These are phyloP conservation scores for Aquanectria penicillioides DNA, from an alignment of 2,329 filamentous ascomycete species.

Conservation along the genomic window DNA sequence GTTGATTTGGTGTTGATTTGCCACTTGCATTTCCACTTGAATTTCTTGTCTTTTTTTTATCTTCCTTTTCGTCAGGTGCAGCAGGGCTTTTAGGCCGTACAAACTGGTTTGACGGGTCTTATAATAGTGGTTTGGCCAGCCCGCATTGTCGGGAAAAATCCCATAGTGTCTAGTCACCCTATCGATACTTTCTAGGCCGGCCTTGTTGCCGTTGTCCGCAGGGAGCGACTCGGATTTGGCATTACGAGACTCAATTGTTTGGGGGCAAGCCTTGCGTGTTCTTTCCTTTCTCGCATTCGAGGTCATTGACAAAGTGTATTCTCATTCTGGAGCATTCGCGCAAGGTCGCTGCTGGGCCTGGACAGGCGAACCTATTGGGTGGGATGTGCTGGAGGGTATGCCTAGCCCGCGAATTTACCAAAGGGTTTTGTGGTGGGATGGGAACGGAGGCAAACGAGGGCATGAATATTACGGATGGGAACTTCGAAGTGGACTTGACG, in stretches of 20 bases:
- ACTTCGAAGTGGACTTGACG: slow-evolving; percentile 38
- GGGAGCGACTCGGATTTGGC: neutral
- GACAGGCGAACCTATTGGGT: slow-evolving; percentile 23
- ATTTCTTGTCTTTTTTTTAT: slow-evolving; percentile 34
- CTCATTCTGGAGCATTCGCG: slow-evolving; percentile 26
- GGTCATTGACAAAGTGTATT: slow-evolving; percentile 25
- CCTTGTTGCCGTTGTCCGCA: neutral
- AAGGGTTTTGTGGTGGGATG: slow-evolving; percentile 32
- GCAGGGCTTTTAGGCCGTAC: slow-evolving; percentile 28
- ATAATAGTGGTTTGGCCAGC: slow-evolving; percentile 33
- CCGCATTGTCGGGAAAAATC: slow-evolving; percentile 4
- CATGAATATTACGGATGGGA: slow-evolving; percentile 39
- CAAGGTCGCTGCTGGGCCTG: slow-evolving; percentile 23
- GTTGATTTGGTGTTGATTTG: slow-evolving; percentile 52
- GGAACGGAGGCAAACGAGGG: slow-evolving; percentile 38
- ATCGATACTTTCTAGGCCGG: slow-evolving; percentile 3
- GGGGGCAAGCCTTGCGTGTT: slow-evolving; percentile 12
- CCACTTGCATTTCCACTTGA: slow-evolving; percentile 43
- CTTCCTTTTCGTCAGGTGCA: neutral
- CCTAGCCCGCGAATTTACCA: slow-evolving; percentile 30
- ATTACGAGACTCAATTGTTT: slow-evolving; percentile 1
- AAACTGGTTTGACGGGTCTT: slow-evolving; percentile 20
- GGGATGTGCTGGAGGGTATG: slow-evolving; percentile 23
- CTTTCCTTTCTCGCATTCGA: slow-evolving; percentile 26
- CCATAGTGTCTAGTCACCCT: slow-evolving; percentile 1